phyloP scores from a whole-genome alignment of 768 basidiomycete species.

The Cantharellus cinnabarinus region DNA sequence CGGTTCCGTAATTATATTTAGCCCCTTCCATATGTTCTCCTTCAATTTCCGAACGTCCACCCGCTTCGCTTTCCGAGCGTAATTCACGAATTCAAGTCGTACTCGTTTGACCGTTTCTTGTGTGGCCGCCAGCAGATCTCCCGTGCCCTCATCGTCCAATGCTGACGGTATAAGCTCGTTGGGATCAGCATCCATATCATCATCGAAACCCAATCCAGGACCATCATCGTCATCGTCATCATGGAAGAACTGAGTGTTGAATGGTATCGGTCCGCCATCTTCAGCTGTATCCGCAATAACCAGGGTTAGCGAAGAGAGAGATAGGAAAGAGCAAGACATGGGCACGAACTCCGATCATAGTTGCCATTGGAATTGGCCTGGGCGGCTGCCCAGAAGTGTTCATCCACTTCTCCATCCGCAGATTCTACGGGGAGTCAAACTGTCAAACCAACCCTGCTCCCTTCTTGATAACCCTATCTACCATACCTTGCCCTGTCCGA shows the following conservation, averaged over 20 bases:
- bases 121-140: conserved; percentile 65
- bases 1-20: conserved; percentile 44
- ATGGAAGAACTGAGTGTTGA: conserved; percentile 94
- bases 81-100: conserved; percentile 75
- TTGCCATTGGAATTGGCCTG: conserved; percentile 34
- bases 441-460: background rate
- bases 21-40: conserved; percentile 91
- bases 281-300: conserved; percentile 15
- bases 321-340: background rate
- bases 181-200: conserved; percentile 39
- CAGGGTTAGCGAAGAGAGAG: conserved; percentile 8
- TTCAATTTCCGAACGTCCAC: conserved; percentile 94
- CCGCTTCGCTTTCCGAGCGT: conserved; percentile 85
- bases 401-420: conserved; percentile 78
- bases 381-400: conserved; percentile 92
- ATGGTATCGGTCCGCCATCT: conserved; percentile 42
- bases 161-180: conserved; percentile 19
- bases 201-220: conserved; percentile 29
- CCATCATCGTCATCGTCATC: conserved; percentile 43
- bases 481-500: too few species aligned
- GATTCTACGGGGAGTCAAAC: conserved; percentile 17
- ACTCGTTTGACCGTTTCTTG: conserved; percentile 57
- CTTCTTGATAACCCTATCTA: background rate
- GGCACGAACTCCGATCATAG: conserved; percentile 39
- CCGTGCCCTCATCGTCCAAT: conserved; percentile 39